Evolutionary conservation across 441 rosid genomes (phyloP), one percentile per base, ranked within the genome.

Genomic region (Euphorbia schlechtendalii): DNA sequence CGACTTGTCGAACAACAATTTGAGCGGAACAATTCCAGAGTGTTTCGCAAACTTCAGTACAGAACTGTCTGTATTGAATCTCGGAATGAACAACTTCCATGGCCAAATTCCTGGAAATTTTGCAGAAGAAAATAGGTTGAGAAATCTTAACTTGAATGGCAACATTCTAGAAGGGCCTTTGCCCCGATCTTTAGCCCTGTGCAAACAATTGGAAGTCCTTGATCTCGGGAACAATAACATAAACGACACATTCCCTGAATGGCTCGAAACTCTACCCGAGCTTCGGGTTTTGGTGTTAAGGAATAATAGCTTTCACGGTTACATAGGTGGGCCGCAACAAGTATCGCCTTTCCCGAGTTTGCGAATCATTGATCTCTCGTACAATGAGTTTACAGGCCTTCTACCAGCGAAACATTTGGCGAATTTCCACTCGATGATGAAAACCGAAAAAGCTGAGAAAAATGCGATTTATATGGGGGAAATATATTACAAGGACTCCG

Each of bases 221-320:
- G 62, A 74, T 38, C 65, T 72, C 0, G 65, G 64, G 12, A 56
- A 72, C 65, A 67, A 73, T 21, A 34, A n/a, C 21, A 64, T 79
- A 32, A 55, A 66, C 15, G 78, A 58, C 9, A 66, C 55, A 0
- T 73, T 63, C 27, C 76, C 76, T 1, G 13, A 30, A 3, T 69
- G 67, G 67, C 51, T 69, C 21, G 73, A 49, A 58, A 28, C 65
- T 11, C 71, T 65, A 58, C 69, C 59, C 0, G 8, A 61, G 38
- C 48, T 76, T 15, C 54, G 64, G 11, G 69, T 72, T 57, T 57
- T 76, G n/a, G 67, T 69, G 9, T 58, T 72, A 21, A 17, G 69
- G 15, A 22, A 57, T 3, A 71, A 75, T 17, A 25, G 41, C 20
- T 46, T 71, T 27, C 45, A 68, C 11, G 70, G 73, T 28, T 11